These are phyloP conservation scores for Debaryomyces coudertii DNA, from an alignment of 1,139 yeast genomes.

Conservation along the genomic window DNA sequence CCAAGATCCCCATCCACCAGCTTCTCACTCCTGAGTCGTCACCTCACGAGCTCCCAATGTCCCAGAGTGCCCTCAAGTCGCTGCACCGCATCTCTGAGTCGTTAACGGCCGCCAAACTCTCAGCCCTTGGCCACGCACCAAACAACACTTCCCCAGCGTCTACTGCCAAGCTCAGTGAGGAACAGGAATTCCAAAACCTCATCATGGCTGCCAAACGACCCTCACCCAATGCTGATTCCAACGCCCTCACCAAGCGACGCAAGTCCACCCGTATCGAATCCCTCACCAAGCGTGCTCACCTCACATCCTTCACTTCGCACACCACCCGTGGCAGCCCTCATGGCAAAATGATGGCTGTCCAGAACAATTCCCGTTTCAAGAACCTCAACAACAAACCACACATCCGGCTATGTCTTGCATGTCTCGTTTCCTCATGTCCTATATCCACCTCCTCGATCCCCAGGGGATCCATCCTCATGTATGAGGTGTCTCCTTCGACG, in stretches of 20 bases:
- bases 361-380: slow-evolving; percentile 19
- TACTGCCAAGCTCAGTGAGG: slow-evolving; percentile 14
- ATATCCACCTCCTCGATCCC: slow-evolving; percentile 17
- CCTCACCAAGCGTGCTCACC: background rate
- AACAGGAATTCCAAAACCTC: slow-evolving; percentile 22
- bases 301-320: background rate
- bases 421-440: slow-evolving; percentile 17
- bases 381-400: slow-evolving; percentile 28
- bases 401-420: slow-evolving; percentile 24
- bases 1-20: slow-evolving; percentile 19
- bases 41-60: slow-evolving; percentile 25
- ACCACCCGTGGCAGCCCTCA: slow-evolving; percentile 1
- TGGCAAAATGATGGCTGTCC: slow-evolving; percentile 21
- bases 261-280: slow-evolving; percentile 10
- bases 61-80: background rate
- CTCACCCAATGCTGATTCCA: slow-evolving; percentile 11
- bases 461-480: slow-evolving; percentile 24
- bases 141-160: too few species aligned
- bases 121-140: slow-evolving; percentile 7
- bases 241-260: slow-evolving; percentile 3
- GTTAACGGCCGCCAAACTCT: slow-evolving; percentile 10
- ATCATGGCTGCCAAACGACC: slow-evolving; percentile 20
- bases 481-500: slow-evolving; percentile 23
- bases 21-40: slow-evolving; percentile 44
- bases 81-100: slow-evolving; percentile 8